Conservation (phyloP, 2,329 filamentous ascomycete genomes). For the Botrytis galanthina region DNA sequence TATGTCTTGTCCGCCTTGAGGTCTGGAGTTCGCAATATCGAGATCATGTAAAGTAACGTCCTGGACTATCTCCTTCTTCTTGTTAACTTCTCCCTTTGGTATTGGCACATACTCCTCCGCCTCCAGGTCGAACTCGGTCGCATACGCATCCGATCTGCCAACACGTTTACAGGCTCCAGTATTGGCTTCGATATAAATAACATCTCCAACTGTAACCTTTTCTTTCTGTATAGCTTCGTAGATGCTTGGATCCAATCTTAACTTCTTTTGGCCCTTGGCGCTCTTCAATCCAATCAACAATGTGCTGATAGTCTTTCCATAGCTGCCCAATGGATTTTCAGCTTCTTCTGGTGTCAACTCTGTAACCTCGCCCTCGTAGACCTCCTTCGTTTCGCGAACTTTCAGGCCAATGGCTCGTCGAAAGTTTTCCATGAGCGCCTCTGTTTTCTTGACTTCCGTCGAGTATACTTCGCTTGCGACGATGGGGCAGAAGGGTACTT, state of each 20-base stretch:
- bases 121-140: conserved; percentile 97
- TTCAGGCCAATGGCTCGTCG: conserved; percentile 92
- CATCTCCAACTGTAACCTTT: conserved; percentile 90
- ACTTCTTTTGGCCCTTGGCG: conserved; percentile 94
- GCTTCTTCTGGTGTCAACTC: conserved; percentile 97
- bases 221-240: conserved; percentile 99
- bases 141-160: conserved; percentile 92
- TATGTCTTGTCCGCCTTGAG: conserved; percentile 96
- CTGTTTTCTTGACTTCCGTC: conserved; percentile 98
- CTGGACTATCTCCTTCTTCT: conserved; percentile 99
- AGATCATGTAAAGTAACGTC: conserved; percentile 97
- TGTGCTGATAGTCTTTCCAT: conserved; percentile 96
- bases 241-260: conserved; percentile 93
- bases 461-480: conserved; percentile 98
- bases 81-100: conserved; percentile 97
- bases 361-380: conserved; percentile 98
- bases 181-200: conserved; percentile 99
- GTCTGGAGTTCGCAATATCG: conserved; percentile 91
- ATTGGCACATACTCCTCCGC: conserved; percentile 99
- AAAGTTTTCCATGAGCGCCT: conserved; percentile 99
- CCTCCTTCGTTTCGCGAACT: conserved; percentile 97
- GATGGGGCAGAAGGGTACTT: conserved; percentile 97
- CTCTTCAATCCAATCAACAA: conserved; percentile 93
- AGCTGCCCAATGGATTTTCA: conserved; percentile 94
- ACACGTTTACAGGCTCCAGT: conserved; percentile 97